Evolutionary conservation across 1,284 basidiomycete genomes (phyloP), one percentile per base, ranked within the genome.

Genomic region (Papiliotrema terrestris): DNA sequence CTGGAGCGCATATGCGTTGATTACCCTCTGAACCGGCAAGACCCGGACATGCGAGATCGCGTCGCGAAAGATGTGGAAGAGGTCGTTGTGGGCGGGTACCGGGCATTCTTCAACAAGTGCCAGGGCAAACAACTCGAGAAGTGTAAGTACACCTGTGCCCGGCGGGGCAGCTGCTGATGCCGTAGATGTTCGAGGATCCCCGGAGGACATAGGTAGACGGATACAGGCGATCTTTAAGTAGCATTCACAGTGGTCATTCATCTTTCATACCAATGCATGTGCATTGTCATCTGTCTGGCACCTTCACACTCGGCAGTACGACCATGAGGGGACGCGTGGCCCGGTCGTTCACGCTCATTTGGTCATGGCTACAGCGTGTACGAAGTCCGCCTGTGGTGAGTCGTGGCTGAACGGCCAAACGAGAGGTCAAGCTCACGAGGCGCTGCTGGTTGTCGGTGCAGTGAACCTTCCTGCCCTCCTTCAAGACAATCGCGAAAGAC

Each of bases 11-110:
- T 66, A 8, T 64, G 66, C 20, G 41, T 60, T 38, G 67, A 71
- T 49, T 60, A 69, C 55, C 65, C 69, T 9, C 58, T 77, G 11
- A 66, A 57, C 37, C 55, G 71, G 22, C 63, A 67, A 35, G 76
- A 76, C 56, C 67, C 69, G 8, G 73, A 76, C 45, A 60, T 76
- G 59, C 54, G 73, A 44, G 76, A 76, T 49, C 58, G 74, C 37
- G 50, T 77, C 2, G 63, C 60, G 13, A 62, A 54, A 39, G 76
- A 78, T 45, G 70, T 72, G 13, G 65, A 63, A 29, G 65, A 64
- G 17, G 44, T 73, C 2, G 70, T 78, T 1, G 54, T 59, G 36
- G 45, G 51, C 9, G 66, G 60, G 1, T 76, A 72, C 54, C 47
- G 58, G 39, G 52, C 47, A 13, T 72, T 71, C 54, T 67, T 61